phyloP scores from a whole-genome alignment of 83 land plant genomes.

The Larix sibirica region DNA sequence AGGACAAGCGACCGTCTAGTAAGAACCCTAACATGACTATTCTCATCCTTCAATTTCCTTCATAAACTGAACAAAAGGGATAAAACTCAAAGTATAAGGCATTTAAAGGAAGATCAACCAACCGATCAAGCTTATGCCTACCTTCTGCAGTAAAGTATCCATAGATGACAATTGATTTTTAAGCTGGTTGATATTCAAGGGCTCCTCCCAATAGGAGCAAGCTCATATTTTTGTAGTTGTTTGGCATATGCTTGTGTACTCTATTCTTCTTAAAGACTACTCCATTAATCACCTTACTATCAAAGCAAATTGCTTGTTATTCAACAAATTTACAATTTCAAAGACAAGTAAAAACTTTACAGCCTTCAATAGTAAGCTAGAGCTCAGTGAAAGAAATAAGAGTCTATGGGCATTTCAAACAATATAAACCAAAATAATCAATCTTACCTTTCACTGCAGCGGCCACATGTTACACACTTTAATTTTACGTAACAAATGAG shows the following conservation, averaged over 20 bases:
- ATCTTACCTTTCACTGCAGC: slow-evolving; percentile 69
- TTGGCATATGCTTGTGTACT: slow-evolving; percentile 86
- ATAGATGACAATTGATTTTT: slow-evolving; percentile 72
- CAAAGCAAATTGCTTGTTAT: slow-evolving; percentile 3
- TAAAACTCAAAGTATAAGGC: too few species aligned
- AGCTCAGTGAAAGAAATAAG: too few species aligned
- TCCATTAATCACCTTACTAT: slow-evolving; percentile 87
- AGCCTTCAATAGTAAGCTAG: too few species aligned
- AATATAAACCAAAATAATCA: neutral
- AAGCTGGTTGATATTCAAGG: slow-evolving; percentile 84
- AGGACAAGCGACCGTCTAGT: too few species aligned
- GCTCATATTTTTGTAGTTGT: slow-evolving; percentile 73
- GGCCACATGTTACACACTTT: slow-evolving; percentile 88
- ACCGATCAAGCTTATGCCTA: slow-evolving; percentile 14
- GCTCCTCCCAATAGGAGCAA: slow-evolving; percentile 92
- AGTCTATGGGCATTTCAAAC: neutral
- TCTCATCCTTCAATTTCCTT: too few species aligned
- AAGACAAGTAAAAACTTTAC: neutral
- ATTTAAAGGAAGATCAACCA: too few species aligned
- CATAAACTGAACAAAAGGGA: too few species aligned
- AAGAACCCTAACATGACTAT: too few species aligned
- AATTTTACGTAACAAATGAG: slow-evolving; percentile 94
- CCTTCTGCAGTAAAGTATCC: slow-evolving; percentile 91
- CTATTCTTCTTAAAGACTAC: slow-evolving; percentile 95
- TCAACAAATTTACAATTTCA: neutral